These are phyloP conservation scores for Pyrus betulifolia DNA, from an alignment of 306 rosid genomes.

Conservation along the genomic window DNA sequence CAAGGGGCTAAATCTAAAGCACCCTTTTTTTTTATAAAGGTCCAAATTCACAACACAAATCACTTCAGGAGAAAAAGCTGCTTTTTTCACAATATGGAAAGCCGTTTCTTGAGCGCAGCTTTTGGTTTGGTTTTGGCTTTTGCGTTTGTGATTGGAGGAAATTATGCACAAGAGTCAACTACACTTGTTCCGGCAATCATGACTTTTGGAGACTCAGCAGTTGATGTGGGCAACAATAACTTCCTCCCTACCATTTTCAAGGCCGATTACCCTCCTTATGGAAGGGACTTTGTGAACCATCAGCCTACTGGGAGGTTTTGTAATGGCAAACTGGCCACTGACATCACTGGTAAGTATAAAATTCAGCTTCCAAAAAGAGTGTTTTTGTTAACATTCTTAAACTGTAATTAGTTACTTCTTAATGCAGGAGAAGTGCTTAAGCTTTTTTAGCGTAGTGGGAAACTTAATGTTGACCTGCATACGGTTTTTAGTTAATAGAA, in stretches of 20 bases:
- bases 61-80: not conserved
- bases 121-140: slow-evolving; percentile 35
- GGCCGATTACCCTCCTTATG: slow-evolving; percentile 95
- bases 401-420: not conserved
- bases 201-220: slow-evolving; percentile 87
- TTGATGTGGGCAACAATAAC: slow-evolving; percentile 88
- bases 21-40: slow-evolving; percentile 27
- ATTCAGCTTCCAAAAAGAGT: not conserved
- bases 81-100: slow-evolving; percentile 31
- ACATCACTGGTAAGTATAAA: slow-evolving; percentile 59
- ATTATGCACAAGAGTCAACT: slow-evolving; percentile 54
- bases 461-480: no score
- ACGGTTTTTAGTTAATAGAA: not conserved
- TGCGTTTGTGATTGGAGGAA: slow-evolving; percentile 13
- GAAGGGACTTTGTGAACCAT: slow-evolving; percentile 78
- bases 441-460: no score
- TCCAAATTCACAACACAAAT: not conserved
- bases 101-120: slow-evolving; percentile 12
- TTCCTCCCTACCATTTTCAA: slow-evolving; percentile 66
- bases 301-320: slow-evolving; percentile 91
- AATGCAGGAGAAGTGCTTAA: not conserved
- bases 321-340: slow-evolving; percentile 92
- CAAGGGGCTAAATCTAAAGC: no score
- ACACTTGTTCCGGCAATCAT: slow-evolving; percentile 79
- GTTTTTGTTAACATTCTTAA: not conserved